Percentiles rank a stretch among this genome's conserved stretches.
Evolutionary conservation across 2,329 filamentous ascomycete species (phyloP).

Genomic region (Alternaria dauci): DNA sequence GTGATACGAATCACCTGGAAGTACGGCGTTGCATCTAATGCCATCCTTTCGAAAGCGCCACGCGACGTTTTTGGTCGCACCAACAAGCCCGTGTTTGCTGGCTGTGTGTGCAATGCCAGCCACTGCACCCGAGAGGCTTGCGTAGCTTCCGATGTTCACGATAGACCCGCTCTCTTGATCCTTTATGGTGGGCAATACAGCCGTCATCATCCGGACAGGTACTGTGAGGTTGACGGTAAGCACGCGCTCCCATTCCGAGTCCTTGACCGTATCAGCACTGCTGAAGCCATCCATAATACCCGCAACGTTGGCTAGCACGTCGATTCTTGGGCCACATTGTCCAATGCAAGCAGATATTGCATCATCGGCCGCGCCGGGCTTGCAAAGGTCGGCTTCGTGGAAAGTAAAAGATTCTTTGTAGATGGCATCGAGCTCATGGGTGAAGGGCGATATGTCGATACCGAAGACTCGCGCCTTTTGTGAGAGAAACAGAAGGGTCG

Average conservation of each 20-base stretch:
- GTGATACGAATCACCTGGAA: slow-evolving; percentile 48
- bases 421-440: slow-evolving; percentile 3
- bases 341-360: slow-evolving; percentile 26
- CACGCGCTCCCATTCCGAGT: slow-evolving; percentile 53
- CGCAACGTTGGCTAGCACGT: slow-evolving; percentile 57
- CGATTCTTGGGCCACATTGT: slow-evolving; percentile 33
- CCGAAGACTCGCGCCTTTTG: slow-evolving; percentile 34
- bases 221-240: slow-evolving; percentile 55
- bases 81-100: slow-evolving; percentile 56
- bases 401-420: slow-evolving; percentile 22
- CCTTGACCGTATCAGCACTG: slow-evolving; percentile 50
- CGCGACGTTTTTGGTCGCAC: slow-evolving; percentile 59
- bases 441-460: slow-evolving; percentile 32
- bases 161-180: slow-evolving; percentile 52
- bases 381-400: slow-evolving; percentile 28
- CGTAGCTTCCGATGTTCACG: slow-evolving; percentile 51
- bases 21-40: slow-evolving; percentile 58
- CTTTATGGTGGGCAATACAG: slow-evolving; percentile 55
- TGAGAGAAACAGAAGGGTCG: slow-evolving; percentile 27
- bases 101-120: slow-evolving; percentile 58
- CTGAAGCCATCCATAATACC: slow-evolving; percentile 55
- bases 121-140: slow-evolving; percentile 48
- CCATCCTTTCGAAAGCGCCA: slow-evolving; percentile 57
- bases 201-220: slow-evolving; percentile 56
- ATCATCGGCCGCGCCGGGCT: slow-evolving; percentile 20